Evolutionary conservation across 768 basidiomycete genomes (phyloP).

Genomic region (Chalciporus sphaerocephalus): DNA sequence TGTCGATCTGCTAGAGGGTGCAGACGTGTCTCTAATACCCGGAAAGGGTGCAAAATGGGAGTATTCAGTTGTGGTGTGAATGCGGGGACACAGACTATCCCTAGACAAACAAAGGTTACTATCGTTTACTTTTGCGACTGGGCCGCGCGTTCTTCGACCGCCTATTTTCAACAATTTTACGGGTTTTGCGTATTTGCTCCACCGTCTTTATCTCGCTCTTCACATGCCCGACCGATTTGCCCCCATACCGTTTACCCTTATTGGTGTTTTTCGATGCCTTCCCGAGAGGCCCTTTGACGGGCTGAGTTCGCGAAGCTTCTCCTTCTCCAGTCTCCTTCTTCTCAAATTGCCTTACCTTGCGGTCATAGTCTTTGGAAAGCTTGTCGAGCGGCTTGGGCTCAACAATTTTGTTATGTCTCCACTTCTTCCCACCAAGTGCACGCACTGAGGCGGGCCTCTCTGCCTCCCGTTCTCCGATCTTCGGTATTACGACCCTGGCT

Average conservation of each 20-base stretch:
- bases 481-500: constrained; percentile 66
- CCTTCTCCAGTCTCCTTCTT: constrained; percentile 44
- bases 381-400: constrained; percentile 78
- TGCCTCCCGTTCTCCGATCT: constrained; percentile 77
- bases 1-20: constrained; percentile 69
- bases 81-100: background rate
- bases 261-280: constrained; percentile 32
- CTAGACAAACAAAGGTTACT: constrained; percentile 9
- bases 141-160: constrained; percentile 82
- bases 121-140: constrained; percentile 34
- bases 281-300: constrained; percentile 23
- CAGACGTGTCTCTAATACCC: constrained; percentile 45
- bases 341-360: constrained; percentile 59
- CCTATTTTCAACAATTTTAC: constrained; percentile 60
- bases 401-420: constrained; percentile 63
- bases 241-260: constrained; percentile 44
- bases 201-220: constrained; percentile 83
- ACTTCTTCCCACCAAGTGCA: constrained; percentile 51
- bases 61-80: constrained; percentile 46
- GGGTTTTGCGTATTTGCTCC: constrained; percentile 80
- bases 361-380: constrained; percentile 65
- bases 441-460: constrained; percentile 30
- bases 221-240: constrained; percentile 58
- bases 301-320: constrained; percentile 19
- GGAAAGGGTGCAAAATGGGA: constrained; percentile 81